phyloP scores from a whole-genome alignment of 2,329 filamentous ascomycete species.

The Lasiodiplodia gonubiensis region DNA sequence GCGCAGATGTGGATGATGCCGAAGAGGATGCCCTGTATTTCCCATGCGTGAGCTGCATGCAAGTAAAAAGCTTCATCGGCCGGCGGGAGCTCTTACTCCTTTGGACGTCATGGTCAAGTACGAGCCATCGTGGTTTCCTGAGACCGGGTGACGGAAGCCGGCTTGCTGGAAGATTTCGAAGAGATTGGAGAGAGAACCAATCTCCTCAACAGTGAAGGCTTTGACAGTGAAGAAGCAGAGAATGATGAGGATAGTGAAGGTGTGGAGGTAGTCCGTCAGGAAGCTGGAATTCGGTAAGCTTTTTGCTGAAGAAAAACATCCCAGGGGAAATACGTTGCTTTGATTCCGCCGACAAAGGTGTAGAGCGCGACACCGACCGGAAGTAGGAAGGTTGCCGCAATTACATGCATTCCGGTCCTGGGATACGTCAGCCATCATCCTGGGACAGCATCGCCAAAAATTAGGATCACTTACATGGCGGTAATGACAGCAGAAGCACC shows the following conservation, averaged over 20 bases:
- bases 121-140: conserved; percentile 54
- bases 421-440: conserved; percentile 46
- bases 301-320: no score
- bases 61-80: no score
- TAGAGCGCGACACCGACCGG: conserved; percentile 37
- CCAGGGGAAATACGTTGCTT: conserved; percentile 30
- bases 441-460: conserved; percentile 50
- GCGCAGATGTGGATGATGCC: conserved; percentile 56
- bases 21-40: conserved; percentile 54
- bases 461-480: conserved; percentile 50
- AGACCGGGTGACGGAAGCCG: conserved; percentile 32
- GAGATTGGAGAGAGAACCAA: conserved; percentile 56
- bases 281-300: conserved; percentile 31
- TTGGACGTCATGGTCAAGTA: conserved; percentile 64
- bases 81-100: not conserved
- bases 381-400: conserved; percentile 22
- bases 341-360: conserved; percentile 33
- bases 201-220: conserved; percentile 54
- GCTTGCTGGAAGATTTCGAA: conserved; percentile 59
- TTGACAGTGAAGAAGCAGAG: conserved; percentile 57
- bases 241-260: conserved; percentile 60
- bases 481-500: conserved; percentile 52
- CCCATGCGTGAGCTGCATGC: not conserved
- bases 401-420: conserved; percentile 23
- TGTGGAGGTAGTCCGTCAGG: conserved; percentile 62